A percentile compares a stretch with the other conserved stretches of the same genome.
Evolutionary conservation across 148 eudicot genomes (phyloP).

Genomic region (Heliamphora exappendiculata): DNA sequence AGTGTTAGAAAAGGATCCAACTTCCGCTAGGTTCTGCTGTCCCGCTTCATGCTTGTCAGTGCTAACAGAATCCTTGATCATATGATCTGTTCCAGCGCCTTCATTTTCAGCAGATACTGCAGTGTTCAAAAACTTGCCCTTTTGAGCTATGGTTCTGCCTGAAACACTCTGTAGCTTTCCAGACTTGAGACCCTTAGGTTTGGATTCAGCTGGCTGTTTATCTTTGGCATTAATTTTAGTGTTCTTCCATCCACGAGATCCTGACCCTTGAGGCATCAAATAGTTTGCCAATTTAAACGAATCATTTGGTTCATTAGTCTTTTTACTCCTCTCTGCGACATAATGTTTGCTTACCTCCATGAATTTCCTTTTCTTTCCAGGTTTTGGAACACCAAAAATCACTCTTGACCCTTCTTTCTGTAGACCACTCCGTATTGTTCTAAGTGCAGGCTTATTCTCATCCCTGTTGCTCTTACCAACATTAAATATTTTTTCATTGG

Average conservation of each 20-base stretch:
- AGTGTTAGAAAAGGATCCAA: slow-evolving; percentile 25
- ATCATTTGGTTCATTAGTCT: slow-evolving; percentile 36
- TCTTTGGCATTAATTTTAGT: slow-evolving; percentile 51
- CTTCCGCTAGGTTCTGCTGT: slow-evolving; percentile 22
- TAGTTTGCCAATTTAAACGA: slow-evolving; percentile 42
- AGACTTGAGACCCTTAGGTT: slow-evolving; percentile 36
- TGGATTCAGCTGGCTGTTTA: slow-evolving; percentile 47
- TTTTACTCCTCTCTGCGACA: slow-evolving; percentile 46
- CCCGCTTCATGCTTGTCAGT: slow-evolving; percentile 36
- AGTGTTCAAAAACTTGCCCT: slow-evolving; percentile 28
- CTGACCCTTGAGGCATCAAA: slow-evolving; percentile 55
- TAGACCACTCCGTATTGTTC: slow-evolving; percentile 58
- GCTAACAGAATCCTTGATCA: slow-evolving; percentile 34
- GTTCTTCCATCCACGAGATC: slow-evolving; percentile 49
- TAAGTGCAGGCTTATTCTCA: slow-evolving; percentile 39
- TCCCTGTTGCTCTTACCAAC: slow-evolving; percentile 49
- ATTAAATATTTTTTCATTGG: slow-evolving; percentile 55
- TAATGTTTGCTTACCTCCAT: slow-evolving; percentile 96
- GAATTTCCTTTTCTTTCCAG: slow-evolving; percentile 84
- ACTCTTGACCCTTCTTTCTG: slow-evolving; percentile 72
- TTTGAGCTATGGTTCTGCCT: slow-evolving; percentile 45
- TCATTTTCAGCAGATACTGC: slow-evolving; percentile 12
- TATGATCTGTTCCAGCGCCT: slow-evolving; percentile 16
- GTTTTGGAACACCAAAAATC: slow-evolving; percentile 85
- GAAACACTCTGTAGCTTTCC: slow-evolving; percentile 42